A percentile compares a stretch with the other conserved stretches of the same genome.
These are phyloP conservation scores for Pichia occidentalis DNA, from an alignment of 805 yeast species.

Conservation along the genomic window DNA sequence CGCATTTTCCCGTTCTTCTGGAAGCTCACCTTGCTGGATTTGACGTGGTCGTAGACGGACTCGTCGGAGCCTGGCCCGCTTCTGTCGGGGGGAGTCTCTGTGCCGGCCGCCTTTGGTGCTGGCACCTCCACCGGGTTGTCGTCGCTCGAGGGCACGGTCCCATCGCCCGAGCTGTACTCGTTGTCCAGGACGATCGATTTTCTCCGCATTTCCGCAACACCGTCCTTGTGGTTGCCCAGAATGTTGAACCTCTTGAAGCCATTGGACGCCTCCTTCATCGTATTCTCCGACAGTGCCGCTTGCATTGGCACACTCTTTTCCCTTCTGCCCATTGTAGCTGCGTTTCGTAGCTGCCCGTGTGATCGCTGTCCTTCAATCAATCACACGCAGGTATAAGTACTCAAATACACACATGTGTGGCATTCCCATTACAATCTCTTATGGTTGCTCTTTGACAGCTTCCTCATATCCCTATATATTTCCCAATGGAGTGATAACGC, in stretches of 20 bases:
- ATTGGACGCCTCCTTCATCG: not conserved
- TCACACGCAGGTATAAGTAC: too few species aligned
- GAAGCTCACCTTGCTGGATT: constrained; percentile 15
- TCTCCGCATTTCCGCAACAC: constrained; percentile 6
- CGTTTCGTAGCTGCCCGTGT: too few species aligned
- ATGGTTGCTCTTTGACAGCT: too few species aligned
- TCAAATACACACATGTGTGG: too few species aligned
- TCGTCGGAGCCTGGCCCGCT: not conserved
- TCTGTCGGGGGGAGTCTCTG: too few species aligned
- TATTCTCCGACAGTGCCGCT: constrained; percentile 1
- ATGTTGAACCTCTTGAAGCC: constrained; percentile 8
- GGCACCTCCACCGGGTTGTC: too few species aligned
- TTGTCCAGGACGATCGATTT: constrained; percentile 19
- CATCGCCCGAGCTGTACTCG: constrained; percentile 18
- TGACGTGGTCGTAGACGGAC: constrained; percentile 4
- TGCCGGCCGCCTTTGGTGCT: constrained; percentile 1
- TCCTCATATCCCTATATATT: too few species aligned
- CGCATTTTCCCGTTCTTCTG: constrained; percentile 32
- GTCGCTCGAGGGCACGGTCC: not conserved
- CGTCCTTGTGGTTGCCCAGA: constrained; percentile 4
- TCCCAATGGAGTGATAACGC: too few species aligned
- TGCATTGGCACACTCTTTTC: not conserved
- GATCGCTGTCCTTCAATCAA: too few species aligned
- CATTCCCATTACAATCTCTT: too few species aligned
- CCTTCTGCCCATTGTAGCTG: too few species aligned